Evolutionary conservation across 495 filamentous ascomycete species (phyloP).

Genomic region (Poronia punctata): DNA sequence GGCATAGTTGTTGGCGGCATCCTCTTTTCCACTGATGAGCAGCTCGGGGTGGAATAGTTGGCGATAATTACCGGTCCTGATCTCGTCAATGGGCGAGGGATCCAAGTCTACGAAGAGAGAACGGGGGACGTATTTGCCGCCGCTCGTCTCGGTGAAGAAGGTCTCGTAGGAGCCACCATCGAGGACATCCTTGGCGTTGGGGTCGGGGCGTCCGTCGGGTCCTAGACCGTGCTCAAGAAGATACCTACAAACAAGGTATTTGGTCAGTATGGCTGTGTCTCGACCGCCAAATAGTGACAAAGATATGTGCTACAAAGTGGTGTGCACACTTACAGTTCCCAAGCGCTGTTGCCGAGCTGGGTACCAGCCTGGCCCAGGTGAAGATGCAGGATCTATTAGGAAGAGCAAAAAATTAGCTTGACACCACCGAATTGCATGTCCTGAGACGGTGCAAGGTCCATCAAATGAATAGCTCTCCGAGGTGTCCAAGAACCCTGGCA

Average conservation of each 20-base stretch:
- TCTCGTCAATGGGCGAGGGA: slow-evolving; percentile 87
- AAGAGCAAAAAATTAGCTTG: slow-evolving; percentile 1
- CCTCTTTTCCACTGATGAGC: slow-evolving; percentile 85
- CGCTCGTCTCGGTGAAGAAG: slow-evolving; percentile 84
- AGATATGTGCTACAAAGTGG: slow-evolving; percentile 34
- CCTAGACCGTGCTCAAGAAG: slow-evolving; percentile 86
- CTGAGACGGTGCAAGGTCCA: no score
- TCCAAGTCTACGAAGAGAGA: slow-evolving; percentile 88
- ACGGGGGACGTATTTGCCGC: slow-evolving; percentile 83
- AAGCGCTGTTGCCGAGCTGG: slow-evolving; percentile 90
- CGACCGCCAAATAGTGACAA: slow-evolving; percentile 1
- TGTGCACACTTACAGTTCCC: slow-evolving; percentile 78
- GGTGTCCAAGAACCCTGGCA: no score
- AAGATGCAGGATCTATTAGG: slow-evolving; percentile 68
- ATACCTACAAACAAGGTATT: slow-evolving; percentile 51
- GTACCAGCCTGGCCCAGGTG: slow-evolving; percentile 90
- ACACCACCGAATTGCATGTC: no score
- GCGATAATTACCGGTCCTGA: slow-evolving; percentile 74
- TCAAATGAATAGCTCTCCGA: no score
- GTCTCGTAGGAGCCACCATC: slow-evolving; percentile 75
- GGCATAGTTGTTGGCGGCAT: slow-evolving; percentile 93
- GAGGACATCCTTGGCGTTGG: slow-evolving; percentile 52
- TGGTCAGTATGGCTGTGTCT: slow-evolving; percentile 6
- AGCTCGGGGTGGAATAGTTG: slow-evolving; percentile 86
- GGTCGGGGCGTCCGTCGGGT: slow-evolving; percentile 63